A percentile compares a stretch with the other conserved stretches of the same genome.
phyloP scores from a whole-genome alignment of 768 basidiomycete species.

The Leucosporidium yakuticum region DNA sequence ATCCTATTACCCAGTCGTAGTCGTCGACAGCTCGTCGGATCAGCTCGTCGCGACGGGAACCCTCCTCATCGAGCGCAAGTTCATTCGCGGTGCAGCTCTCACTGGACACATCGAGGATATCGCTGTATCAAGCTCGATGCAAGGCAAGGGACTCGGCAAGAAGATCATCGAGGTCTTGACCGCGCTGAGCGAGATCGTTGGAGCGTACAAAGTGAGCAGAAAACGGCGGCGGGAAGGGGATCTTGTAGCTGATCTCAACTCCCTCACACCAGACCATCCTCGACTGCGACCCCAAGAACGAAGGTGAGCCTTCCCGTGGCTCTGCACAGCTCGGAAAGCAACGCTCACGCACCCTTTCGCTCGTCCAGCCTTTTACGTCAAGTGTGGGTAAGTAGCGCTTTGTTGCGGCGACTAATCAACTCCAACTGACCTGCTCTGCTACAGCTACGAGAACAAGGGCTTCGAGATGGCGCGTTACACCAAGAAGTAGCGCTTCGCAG shows the following conservation, averaged over 20 bases:
- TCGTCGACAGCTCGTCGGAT: constrained; percentile 66
- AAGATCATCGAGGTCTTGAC: constrained; percentile 81
- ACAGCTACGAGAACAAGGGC: constrained; percentile 66
- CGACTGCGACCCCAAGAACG: constrained; percentile 85
- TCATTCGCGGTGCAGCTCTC: constrained; percentile 72
- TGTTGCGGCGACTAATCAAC: fast-evolving
- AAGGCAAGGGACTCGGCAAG: constrained; percentile 87
- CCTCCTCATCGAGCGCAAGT: constrained; percentile 89
- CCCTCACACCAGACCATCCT: constrained; percentile 60
- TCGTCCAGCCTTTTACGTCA: constrained; percentile 81
- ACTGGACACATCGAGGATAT: constrained; percentile 99
- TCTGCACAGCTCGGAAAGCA: no score
- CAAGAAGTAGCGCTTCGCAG: neutral
- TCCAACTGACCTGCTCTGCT: neutral
- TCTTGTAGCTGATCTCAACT: neutral
- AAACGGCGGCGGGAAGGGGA: neutral
- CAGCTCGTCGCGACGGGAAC: constrained; percentile 75
- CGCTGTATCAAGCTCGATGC: constrained; percentile 76
- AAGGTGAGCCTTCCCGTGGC: constrained; percentile 59
- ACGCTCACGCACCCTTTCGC: neutral
- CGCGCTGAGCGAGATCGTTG: constrained; percentile 71
- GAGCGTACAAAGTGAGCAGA: constrained; percentile 64
- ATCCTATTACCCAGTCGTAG: constrained; percentile 80
- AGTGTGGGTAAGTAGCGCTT: constrained; percentile 64
- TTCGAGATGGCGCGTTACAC: constrained; percentile 72